Base-by-base conservation (phyloP, 164 flowering plant species). In the Santalum album region DNA sequence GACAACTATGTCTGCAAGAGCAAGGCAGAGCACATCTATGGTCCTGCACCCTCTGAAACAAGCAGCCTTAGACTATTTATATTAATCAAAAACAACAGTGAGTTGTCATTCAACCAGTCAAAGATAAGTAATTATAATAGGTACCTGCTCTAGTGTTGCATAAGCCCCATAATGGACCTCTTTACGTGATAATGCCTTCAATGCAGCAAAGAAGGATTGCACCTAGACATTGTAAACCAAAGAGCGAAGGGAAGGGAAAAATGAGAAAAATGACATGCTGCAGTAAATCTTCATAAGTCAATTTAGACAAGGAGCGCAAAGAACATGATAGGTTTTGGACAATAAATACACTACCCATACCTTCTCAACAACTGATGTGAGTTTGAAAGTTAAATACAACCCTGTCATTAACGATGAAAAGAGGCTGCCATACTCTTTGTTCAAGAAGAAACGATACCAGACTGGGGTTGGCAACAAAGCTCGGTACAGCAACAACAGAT, bases 401-500 rank as follows among this genome's bases (percentile, higher is more conserved):
- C 97, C 99, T 11, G 99, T 94, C 75, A 87, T 86, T n/a, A 94
- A 71, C 11, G 99, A 94, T 27, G 99, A 94, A 68, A 94, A 94
- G 63, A 94, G 89, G 71, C 99, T 90, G 45, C 99, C 99, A 63
- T 87, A 87, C 61, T 94, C 97, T 69, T 94, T 94, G 83, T 94
- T 90, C 73, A 90, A 74, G 78, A 90, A 94, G 72, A 94, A 94
- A 15, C 96, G 85, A 53, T 94, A 94, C 99, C 99, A 94, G 25
- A 94, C 99, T 32, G 99, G 97, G 27, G 99, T 72, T 27, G 99
- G 97, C 61, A 94, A 64, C 67, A 94, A 76, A 20, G 97, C 87
- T 66, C 97, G 99, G 54, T 90, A 94, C 29, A 94, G 70, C 55
- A 94, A 73, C 59, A 94, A 68, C 19, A 84, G 49, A 69, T 94